These are phyloP conservation scores for Sarocladiaceae sp. DNA, from an alignment of 2,329 filamentous ascomycete species.

Conservation along the genomic window DNA sequence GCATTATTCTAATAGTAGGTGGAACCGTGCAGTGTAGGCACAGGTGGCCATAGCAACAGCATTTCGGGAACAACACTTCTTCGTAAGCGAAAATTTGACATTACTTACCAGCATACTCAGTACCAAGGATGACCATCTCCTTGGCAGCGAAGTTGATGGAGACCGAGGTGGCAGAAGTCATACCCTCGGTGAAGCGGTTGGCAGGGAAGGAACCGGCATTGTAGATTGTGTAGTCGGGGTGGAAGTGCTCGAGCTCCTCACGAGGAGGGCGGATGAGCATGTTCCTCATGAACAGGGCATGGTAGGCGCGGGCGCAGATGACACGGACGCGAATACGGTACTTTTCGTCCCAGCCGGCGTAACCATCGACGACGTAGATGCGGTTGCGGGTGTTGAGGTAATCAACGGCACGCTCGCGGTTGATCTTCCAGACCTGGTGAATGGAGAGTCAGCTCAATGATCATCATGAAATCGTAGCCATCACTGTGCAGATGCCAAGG, in stretches of 20 bases:
- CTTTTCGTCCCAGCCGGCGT: conserved; percentile 96
- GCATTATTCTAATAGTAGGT: conserved; percentile 2
- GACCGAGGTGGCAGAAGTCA: conserved; percentile 97
- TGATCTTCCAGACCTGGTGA: conserved; percentile 95
- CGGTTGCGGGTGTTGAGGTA: conserved; percentile 98
- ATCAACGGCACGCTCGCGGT: conserved; percentile 96
- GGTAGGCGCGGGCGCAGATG: conserved; percentile 97
- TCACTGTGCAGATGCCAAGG: neutral
- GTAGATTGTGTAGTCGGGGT: conserved; percentile 99
- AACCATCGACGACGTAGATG: conserved; percentile 98
- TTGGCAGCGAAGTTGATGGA: conserved; percentile 99
- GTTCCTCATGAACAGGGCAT: conserved; percentile 99
- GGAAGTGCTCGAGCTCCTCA: conserved; percentile 94
- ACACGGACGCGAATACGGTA: conserved; percentile 97
- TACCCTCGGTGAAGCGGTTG: conserved; percentile 95
- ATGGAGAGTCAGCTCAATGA: conserved; percentile 22
- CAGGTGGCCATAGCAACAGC: neutral
- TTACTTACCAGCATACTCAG: conserved; percentile 84
- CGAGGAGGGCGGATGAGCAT: conserved; percentile 94
- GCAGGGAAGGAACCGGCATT: conserved; percentile 98
- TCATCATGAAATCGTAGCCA: too few species aligned
- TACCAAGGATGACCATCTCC: conserved; percentile 99
- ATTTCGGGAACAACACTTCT: too few species aligned
- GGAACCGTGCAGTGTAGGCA: too few species aligned
- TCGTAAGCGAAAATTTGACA: too few species aligned